Conservation (phyloP, 768 basidiomycete genomes). For the Porpolomopsis calyptriformis region DNA sequence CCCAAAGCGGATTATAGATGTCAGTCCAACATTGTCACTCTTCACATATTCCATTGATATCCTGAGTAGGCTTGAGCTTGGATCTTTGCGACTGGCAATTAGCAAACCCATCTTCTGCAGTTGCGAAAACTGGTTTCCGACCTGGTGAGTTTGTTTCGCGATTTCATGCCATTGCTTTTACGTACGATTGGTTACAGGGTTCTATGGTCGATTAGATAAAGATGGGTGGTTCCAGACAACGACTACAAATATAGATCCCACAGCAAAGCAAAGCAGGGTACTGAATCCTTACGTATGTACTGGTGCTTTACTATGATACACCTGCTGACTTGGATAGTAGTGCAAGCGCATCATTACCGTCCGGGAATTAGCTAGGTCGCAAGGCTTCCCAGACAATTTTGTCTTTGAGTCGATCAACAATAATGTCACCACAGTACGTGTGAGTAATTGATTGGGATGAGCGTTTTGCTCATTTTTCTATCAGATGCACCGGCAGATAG, state of each 20-base stretch:
- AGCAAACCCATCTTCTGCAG: slow-evolving; percentile 47
- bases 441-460: not conserved
- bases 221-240: slow-evolving; percentile 57
- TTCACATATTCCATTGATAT: not conserved
- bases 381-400: slow-evolving; percentile 74
- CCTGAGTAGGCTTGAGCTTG: slow-evolving; percentile 29
- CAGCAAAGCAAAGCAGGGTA: slow-evolving; percentile 64
- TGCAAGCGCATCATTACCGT: slow-evolving; percentile 63
- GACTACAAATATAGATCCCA: slow-evolving; percentile 69
- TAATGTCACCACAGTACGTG: slow-evolving; percentile 51
- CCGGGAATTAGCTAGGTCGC: slow-evolving; percentile 67
- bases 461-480: not conserved
- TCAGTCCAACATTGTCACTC: slow-evolving; percentile 15
- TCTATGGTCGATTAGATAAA: slow-evolving; percentile 47
- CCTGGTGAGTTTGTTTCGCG: slow-evolving; percentile 27
- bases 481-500: slow-evolving; percentile 74
- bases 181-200: slow-evolving; percentile 20
- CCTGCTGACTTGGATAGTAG: slow-evolving; percentile 23
- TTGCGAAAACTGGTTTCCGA: slow-evolving; percentile 41
- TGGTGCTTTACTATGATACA: slow-evolving; percentile 1
- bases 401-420: slow-evolving; percentile 43
- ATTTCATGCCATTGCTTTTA: not conserved
- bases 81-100: slow-evolving; percentile 50
- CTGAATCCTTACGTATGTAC: slow-evolving; percentile 51
- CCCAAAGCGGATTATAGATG: slow-evolving; percentile 57